Base-by-base conservation (phyloP, 768 basidiomycete species). In the Tricholoma bakamatsutake region DNA sequence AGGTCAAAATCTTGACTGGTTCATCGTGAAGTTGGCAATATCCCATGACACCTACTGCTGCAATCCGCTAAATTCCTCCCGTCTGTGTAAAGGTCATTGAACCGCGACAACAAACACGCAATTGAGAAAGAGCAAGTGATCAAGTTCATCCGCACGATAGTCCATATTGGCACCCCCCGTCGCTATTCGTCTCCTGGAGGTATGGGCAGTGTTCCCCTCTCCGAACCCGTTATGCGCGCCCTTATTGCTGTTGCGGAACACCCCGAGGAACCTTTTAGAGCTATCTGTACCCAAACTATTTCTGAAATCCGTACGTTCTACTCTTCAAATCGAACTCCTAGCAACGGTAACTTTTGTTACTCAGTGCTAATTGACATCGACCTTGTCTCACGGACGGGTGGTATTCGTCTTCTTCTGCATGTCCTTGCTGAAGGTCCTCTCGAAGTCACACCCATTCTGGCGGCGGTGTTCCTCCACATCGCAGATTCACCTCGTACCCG, bases 161-260 rank as follows among this genome's bases (percentile, higher is more conserved):
- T 95, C 6, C 83, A 90, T 61, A 78, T 94, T 35, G 87, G 89
- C 11, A 84, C 85, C 11, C 78, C 81, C 50, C 74, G 76, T 42
- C 73, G 68, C 21, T 77, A 81, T 40, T 73, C 79, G 27, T 71
- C 73, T 27, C 71, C 72, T 18, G 71, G 71, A 37, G 76, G 74
- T 9, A 66, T 75, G 9, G 77, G 78, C 10, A 67, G 67, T 2
- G 79, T 88, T 4, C 85, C 84, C 11, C 67, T 93, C 50, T 86
- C 88, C 6, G 84, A 90, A 62, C 74, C 84, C 28, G 80, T 93
- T 50, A 82, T 98, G 73, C 83, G 97, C 31, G 90, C 92, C 10
- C 73, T 98, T n/a, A 83, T 98, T 39, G 91, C 95, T 8, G 83
- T 97, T 11, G 93, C 95, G 0, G 97, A 99, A 67, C 89, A 93